Evolutionary conservation across 371 early-diverging fungal genomes (phyloP).

Genomic region (Entomophthora muscae): DNA sequence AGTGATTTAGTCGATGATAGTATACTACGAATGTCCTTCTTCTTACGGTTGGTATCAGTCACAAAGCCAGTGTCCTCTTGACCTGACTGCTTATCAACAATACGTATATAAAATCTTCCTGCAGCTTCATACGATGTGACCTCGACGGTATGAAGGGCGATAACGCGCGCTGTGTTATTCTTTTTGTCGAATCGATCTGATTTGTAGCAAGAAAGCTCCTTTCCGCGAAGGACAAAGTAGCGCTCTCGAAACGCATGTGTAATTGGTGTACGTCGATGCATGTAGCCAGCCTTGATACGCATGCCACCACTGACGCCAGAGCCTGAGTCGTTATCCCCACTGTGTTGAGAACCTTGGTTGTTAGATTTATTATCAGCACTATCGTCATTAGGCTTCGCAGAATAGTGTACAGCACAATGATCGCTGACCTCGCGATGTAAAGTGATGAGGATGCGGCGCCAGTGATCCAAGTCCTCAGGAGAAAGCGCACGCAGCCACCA

Average conservation of each 20-base stretch:
- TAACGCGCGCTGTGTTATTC: not conserved
- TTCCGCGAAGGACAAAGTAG: conserved; percentile 6
- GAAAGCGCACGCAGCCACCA: conserved; percentile 1
- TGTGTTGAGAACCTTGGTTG: not conserved
- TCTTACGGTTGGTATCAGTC: not conserved
- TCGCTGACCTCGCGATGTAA: conserved; percentile 2
- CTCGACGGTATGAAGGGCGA: not conserved
- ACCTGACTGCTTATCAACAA: not conserved
- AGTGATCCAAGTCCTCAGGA: conserved; percentile 3
- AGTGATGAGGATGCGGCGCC: conserved; percentile 5
- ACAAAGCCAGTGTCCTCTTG: not conserved
- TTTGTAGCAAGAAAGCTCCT: conserved; percentile 1
- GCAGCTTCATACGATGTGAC: not conserved
- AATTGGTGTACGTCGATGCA: not conserved
- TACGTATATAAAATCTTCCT: not conserved
- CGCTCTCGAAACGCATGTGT: not conserved
- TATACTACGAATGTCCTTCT: not conserved
- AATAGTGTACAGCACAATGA: not conserved
- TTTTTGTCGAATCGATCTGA: conserved; percentile 6
- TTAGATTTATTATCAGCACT: not conserved
- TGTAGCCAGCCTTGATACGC: conserved; percentile 6
- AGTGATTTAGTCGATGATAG: conserved; percentile 3
- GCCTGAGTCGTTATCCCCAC: not conserved
- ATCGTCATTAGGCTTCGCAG: not conserved
- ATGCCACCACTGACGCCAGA: not conserved